These are phyloP conservation scores for Ganoderma lucidum DNA, from an alignment of 1,284 basidiomycete species.

Conservation along the genomic window DNA sequence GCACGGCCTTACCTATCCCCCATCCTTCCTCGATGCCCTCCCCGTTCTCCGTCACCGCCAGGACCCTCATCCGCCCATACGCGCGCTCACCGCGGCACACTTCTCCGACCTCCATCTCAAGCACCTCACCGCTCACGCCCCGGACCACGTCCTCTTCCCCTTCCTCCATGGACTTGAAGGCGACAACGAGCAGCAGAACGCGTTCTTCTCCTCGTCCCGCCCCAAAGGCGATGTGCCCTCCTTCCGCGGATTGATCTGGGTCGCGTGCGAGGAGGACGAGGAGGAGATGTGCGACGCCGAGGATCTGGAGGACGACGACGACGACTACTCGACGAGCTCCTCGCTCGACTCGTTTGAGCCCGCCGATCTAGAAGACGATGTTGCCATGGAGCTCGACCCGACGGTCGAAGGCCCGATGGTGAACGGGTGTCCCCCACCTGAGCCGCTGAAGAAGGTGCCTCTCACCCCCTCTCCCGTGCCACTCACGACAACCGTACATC, in stretches of 20 bases:
- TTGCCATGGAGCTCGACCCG: constrained; percentile 38
- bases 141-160: constrained; percentile 82
- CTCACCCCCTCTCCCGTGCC: constrained; percentile 22
- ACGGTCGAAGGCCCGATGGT: constrained; percentile 37
- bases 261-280: constrained; percentile 53
- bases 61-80: constrained; percentile 51
- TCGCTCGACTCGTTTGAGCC: constrained; percentile 43
- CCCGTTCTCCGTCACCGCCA: constrained; percentile 49
- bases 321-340: constrained; percentile 43
- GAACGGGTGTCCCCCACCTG: constrained; percentile 26
- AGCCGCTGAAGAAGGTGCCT: constrained; percentile 28
- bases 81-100: constrained; percentile 59
- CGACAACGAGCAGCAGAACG: constrained; percentile 77
- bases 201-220: constrained; percentile 68
- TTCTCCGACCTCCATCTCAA: constrained; percentile 70
- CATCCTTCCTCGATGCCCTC: constrained; percentile 47
- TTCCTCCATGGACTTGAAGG: constrained; percentile 87
- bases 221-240: constrained; percentile 42
- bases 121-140: constrained; percentile 73
- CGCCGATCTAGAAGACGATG: constrained; percentile 43
- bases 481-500: constrained; percentile 22
- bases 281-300: constrained; percentile 46
- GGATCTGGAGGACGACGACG: constrained; percentile 44
- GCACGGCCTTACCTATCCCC: constrained; percentile 56
- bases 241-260: constrained; percentile 77